Conservation (phyloP, 257 asterid genomes). For the Perilla frutescens region DNA sequence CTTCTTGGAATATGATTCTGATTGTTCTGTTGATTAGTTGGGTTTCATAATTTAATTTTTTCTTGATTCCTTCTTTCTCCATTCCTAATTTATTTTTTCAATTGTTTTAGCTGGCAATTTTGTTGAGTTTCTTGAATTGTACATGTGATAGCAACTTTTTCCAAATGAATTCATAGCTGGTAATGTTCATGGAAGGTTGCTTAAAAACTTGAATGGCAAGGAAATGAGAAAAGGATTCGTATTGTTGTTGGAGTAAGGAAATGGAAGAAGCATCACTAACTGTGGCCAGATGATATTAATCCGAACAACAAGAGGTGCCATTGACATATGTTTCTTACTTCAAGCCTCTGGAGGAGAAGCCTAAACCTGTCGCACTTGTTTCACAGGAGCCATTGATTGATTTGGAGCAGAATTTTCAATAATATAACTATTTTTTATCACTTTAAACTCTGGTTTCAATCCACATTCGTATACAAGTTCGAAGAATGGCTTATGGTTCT, state of each 20-base stretch:
- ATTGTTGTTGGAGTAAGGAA: constrained; percentile 39
- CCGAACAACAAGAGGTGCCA: constrained; percentile 41
- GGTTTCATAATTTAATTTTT: not conserved
- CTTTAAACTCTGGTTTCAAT: too few species aligned
- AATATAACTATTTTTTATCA: not conserved
- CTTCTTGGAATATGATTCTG: constrained; percentile 1
- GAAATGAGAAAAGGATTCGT: constrained; percentile 27
- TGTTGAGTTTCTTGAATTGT: constrained; percentile 19
- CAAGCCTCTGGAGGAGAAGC: constrained; percentile 55
- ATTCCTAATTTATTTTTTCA: not conserved
- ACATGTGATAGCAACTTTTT: not conserved
- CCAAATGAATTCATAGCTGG: constrained; percentile 38
- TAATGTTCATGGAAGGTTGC: constrained; percentile 26
- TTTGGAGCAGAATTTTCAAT: constrained; percentile 44
- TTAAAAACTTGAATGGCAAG: constrained; percentile 19
- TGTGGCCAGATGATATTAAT: constrained; percentile 58
- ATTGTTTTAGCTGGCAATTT: not conserved
- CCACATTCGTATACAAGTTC: constrained; percentile 35
- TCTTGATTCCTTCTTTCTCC: constrained; percentile 8
- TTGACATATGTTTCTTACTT: constrained; percentile 47
- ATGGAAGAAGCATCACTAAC: constrained; percentile 53
- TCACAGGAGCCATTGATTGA: constrained; percentile 60
- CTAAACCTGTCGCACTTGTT: constrained; percentile 59
- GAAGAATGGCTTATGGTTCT: constrained; percentile 53
- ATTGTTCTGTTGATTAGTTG: not conserved